These are phyloP conservation scores for Phytopythium montanum DNA, from an alignment of 352 stramenopile species.

Conservation along the genomic window DNA sequence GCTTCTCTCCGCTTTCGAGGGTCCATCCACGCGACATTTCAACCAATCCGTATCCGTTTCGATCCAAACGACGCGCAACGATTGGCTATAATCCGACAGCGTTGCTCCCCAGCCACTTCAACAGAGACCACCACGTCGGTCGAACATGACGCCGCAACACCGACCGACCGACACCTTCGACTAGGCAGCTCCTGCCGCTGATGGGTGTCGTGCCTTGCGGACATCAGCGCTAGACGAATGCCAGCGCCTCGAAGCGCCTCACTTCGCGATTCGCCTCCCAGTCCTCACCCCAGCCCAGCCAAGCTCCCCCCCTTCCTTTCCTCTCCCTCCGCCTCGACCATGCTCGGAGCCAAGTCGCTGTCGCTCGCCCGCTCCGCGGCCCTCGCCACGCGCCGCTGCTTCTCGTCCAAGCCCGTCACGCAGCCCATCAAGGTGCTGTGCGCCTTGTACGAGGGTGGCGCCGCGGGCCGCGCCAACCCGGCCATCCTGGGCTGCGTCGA, in stretches of 20 bases:
- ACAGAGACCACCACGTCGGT: neutral
- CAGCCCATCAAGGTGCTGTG: constrained; percentile 31
- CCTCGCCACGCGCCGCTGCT: constrained; percentile 16
- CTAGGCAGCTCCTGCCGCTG: neutral
- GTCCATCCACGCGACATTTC: neutral
- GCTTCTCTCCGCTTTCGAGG: neutral
- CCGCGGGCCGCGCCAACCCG: constrained; percentile 20
- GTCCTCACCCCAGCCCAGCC: neutral
- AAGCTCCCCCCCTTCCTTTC: neutral
- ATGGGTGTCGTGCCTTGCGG: too few species aligned
- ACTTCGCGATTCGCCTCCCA: constrained; percentile 1
- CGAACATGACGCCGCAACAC: neutral
- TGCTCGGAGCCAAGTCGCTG: constrained; percentile 17
- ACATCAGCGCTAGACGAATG: neutral
- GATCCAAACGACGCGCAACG: neutral
- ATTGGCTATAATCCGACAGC: neutral
- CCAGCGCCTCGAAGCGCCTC: neutral
- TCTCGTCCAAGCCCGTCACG: constrained; percentile 20
- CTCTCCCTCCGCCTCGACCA: constrained; percentile 1
- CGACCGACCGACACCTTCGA: neutral
- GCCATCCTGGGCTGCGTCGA: constrained; percentile 38
- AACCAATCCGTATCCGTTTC: neutral
- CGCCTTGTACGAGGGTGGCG: constrained; percentile 27
- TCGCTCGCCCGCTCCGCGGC: constrained; percentile 5
- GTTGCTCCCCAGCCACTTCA: neutral